phyloP scores from a whole-genome alignment of 2,329 filamentous ascomycete genomes.

The Penicillium sp. region DNA sequence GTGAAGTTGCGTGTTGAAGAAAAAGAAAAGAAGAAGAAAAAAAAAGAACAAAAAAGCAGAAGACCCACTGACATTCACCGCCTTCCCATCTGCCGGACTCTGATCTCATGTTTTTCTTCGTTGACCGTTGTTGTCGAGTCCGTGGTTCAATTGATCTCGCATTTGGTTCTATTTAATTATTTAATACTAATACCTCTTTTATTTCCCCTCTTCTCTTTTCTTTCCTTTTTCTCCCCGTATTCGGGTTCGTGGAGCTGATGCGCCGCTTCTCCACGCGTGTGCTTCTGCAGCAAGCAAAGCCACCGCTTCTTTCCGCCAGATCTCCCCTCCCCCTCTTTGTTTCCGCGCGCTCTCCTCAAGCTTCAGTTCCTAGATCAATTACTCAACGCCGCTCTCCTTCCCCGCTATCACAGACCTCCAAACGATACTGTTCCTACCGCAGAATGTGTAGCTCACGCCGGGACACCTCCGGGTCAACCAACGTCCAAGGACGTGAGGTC shows the following conservation, averaged over 20 bases:
- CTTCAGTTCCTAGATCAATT: constrained; percentile 20
- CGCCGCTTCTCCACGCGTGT: constrained; percentile 38
- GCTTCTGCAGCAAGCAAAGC: constrained; percentile 38
- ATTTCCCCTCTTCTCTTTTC: constrained; percentile 1
- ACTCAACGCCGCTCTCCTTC: constrained; percentile 25
- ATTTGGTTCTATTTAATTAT: constrained; percentile 19
- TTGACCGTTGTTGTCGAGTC: constrained; percentile 18
- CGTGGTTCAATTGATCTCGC: constrained; percentile 18
- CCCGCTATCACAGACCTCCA: constrained; percentile 34
- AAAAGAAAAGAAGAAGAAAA: constrained; percentile 14
- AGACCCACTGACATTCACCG: constrained; percentile 13
- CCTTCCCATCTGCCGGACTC: constrained; percentile 18
- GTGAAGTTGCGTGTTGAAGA: constrained; percentile 33
- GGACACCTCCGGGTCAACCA: constrained; percentile 56
- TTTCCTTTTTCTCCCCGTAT: constrained; percentile 8
- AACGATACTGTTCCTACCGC: constrained; percentile 71
- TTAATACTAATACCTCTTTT: constrained; percentile 13
- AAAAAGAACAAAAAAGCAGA: constrained; percentile 21
- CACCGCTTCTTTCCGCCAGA: constrained; percentile 35
- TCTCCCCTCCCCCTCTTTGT: constrained; percentile 29
- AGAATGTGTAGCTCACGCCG: constrained; percentile 70
- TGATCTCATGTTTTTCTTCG: constrained; percentile 16
- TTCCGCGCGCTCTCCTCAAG: constrained; percentile 26
- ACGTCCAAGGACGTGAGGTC: constrained; percentile 73
- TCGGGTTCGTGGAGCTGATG: constrained; percentile 26